Evolutionary conservation across 352 stramenopile species (phyloP), one percentile per base, ranked within the genome.

Genomic region (Phytophthora idaei): DNA sequence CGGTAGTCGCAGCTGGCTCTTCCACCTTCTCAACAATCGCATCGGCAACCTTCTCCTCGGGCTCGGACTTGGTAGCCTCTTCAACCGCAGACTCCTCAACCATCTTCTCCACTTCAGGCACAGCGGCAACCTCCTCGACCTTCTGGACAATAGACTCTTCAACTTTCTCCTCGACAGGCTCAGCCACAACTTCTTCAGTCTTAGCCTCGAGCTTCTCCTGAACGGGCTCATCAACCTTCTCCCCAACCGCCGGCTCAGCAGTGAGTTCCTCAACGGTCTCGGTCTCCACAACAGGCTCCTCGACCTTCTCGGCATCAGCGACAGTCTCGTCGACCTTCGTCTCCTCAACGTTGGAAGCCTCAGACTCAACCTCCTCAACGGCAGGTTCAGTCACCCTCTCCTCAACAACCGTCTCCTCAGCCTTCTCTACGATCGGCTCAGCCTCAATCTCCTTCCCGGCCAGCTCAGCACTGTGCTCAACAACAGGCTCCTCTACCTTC

Each of bases 1-100:
- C 61, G 25, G 14, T 64, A 63, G 54, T 67, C 48, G 48, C 46
- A 44, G 31, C 10, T 50, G 32, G 29, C 31, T 62, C 57, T 49
- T 52, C 39, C 25, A 57, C 56, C 39, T 58, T 44, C 29, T 67
- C 49, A 39, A 31, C 49, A 54, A 44, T 41, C 31, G 48, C 11
- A 44, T 59, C 56, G 17, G 29, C 21, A 48, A 48, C 17, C 17
- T 17, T 48, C 42, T 66, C 31, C 6, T 41, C 49, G 9, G 14
- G 6, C 41, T 59, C 47, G 15, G 14, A 6, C 41, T 59, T 36
- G 15, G n/a, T 17, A 32, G 12, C 6, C 47, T 57, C 46, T 25
- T 59, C 42, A 48, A 28, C 50, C 0, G 14, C 36, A 48, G 53
- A 2, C 29, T 49, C 49, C 17, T 59, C 21, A 10, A 10, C 50